Percentiles rank a stretch among this genome's conserved stretches.
phyloP scores from a whole-genome alignment of 2,329 filamentous ascomycete genomes.

The Zasmidium cellare region DNA sequence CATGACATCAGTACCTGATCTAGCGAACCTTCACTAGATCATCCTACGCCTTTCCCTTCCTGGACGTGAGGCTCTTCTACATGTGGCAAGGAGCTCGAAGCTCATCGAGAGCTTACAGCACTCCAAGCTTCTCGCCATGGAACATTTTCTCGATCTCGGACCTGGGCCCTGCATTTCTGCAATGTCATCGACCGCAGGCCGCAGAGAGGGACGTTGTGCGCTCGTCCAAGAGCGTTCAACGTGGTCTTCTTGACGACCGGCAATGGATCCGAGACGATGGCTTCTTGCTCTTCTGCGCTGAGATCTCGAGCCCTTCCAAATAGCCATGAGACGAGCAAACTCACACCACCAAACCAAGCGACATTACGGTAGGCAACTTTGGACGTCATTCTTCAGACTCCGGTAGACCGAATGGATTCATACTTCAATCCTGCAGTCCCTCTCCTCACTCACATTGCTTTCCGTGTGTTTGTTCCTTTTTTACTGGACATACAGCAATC shows the following conservation, averaged over 20 bases:
- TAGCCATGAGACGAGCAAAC: background rate
- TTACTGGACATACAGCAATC: no score
- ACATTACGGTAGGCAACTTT: background rate
- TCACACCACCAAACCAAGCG: background rate
- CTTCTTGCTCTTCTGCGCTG: background rate
- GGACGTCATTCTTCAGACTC: background rate
- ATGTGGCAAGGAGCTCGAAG: background rate
- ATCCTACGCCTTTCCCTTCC: background rate
- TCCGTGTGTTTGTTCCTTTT: background rate
- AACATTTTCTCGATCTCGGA: conserved; percentile 1
- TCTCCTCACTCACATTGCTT: background rate
- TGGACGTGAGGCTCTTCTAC: background rate
- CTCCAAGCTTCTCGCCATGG: background rate
- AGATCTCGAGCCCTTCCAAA: background rate
- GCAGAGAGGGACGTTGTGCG: background rate
- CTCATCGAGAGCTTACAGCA: background rate
- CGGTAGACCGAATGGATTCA: background rate
- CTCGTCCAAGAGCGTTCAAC: background rate
- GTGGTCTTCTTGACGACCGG: background rate
- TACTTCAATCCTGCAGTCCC: background rate
- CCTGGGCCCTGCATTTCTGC: background rate
- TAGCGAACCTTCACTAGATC: conserved; percentile 1
- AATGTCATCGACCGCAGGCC: background rate
- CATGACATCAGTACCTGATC: conserved; percentile 10
- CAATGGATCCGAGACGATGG: background rate